Conservation (phyloP, 495 filamentous ascomycete genomes). For the Lophiostoma macrostomum region DNA sequence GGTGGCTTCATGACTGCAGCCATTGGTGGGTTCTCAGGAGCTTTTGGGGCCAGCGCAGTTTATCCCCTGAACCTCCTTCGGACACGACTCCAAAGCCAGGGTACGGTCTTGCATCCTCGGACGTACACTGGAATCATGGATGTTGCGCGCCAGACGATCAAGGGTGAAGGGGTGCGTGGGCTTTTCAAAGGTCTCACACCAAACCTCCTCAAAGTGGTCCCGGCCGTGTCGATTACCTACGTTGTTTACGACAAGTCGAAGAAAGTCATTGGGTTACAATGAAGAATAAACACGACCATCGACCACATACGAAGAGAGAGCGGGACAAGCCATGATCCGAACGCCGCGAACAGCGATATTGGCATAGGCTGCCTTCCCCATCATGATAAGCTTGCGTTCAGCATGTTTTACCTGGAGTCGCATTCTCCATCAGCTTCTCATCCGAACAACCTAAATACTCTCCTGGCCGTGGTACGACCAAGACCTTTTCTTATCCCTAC, state of each 20-base stretch:
- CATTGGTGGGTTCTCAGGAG: slow-evolving; percentile 86
- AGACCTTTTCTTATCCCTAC: neutral
- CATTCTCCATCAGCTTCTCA: too few relatives aligned
- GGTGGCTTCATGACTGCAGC: slow-evolving; percentile 74
- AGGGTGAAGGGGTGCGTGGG: slow-evolving; percentile 78
- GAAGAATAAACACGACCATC: slow-evolving; percentile 20
- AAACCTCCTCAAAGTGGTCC: slow-evolving; percentile 94
- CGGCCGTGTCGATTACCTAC: slow-evolving; percentile 93
- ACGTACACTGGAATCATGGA: slow-evolving; percentile 88
- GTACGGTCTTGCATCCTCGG: slow-evolving; percentile 83
- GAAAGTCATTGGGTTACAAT: slow-evolving; percentile 67
- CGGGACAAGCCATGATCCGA: too few relatives aligned
- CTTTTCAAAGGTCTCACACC: slow-evolving; percentile 95
- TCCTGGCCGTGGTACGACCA: too few relatives aligned
- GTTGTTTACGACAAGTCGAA: slow-evolving; percentile 97
- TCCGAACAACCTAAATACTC: too few relatives aligned
- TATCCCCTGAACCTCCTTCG: slow-evolving; percentile 95
- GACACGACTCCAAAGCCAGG: slow-evolving; percentile 91
- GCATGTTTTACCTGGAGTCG: too few relatives aligned
- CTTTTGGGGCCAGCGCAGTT: slow-evolving; percentile 88
- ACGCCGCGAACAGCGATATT: too few relatives aligned
- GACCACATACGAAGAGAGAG: neutral
- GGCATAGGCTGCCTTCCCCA: too few relatives aligned
- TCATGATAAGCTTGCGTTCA: too few relatives aligned
- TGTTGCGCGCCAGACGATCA: slow-evolving; percentile 74